Conservation (phyloP, 1,139 yeast genomes). For the Yamadazyma aaseri region DNA sequence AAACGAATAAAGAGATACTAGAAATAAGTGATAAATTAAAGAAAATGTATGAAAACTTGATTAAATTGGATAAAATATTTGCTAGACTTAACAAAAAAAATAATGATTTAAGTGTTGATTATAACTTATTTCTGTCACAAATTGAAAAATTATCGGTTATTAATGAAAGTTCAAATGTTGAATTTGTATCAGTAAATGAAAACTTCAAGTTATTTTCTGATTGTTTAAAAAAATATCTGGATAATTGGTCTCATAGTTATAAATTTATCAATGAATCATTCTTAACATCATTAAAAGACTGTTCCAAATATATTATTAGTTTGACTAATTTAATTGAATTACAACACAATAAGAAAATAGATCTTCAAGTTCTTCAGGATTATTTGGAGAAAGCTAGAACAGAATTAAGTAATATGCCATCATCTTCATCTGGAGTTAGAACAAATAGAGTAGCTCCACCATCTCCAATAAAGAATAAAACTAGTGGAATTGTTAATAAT, state of each 20-base stretch:
- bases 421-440: slow-evolving; percentile 12
- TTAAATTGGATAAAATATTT: slow-evolving; percentile 76
- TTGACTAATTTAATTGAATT: slow-evolving; percentile 74
- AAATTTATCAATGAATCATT: slow-evolving; percentile 78
- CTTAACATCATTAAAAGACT: slow-evolving; percentile 77
- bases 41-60: slow-evolving; percentile 78
- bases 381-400: slow-evolving; percentile 67
- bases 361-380: slow-evolving; percentile 80
- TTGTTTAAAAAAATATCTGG: slow-evolving; percentile 50
- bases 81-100: slow-evolving; percentile 71
- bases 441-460: slow-evolving; percentile 27
- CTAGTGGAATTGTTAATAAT: slow-evolving; percentile 40
- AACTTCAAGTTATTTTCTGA: slow-evolving; percentile 43
- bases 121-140: slow-evolving; percentile 68
- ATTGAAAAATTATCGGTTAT: slow-evolving; percentile 62
- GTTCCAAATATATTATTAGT: slow-evolving; percentile 80
- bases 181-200: slow-evolving; percentile 17
- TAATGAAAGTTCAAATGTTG: slow-evolving; percentile 23
- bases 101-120: slow-evolving; percentile 69
- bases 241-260: slow-evolving; percentile 42
- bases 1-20: slow-evolving; percentile 72
- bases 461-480: slow-evolving; percentile 27
- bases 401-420: slow-evolving; percentile 44
- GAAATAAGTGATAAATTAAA: slow-evolving; percentile 83
- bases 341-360: slow-evolving; percentile 89